Percentiles rank a stretch among this genome's conserved stretches.
These are phyloP conservation scores for Cyclotella kingstonii DNA, from an alignment of 108 stramenopile species.

Conservation along the genomic window DNA sequence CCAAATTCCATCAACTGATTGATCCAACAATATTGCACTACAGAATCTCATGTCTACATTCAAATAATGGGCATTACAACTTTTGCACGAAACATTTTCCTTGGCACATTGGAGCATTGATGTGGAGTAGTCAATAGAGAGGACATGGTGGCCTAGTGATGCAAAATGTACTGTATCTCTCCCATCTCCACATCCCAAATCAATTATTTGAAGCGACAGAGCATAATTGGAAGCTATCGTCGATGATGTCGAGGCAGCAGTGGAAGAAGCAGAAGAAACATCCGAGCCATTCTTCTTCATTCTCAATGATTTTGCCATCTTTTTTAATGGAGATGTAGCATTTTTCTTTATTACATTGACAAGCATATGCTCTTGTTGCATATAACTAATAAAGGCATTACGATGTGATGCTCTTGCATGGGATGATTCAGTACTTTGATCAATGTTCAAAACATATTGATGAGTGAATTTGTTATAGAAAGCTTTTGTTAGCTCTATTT, in stretches of 20 bases:
- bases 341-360: conserved; percentile 1
- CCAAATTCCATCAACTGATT: conserved; percentile 30
- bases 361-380: conserved; percentile 8
- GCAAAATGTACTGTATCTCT: conserved; percentile 22
- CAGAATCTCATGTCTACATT: conserved; percentile 28
- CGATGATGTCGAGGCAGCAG: neutral
- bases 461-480: conserved; percentile 24
- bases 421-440: neutral
- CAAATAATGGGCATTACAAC: conserved; percentile 24
- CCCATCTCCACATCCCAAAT: conserved; percentile 31
- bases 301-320: neutral
- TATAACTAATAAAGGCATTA: conserved; percentile 8
- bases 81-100: too few relatives aligned
- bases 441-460: conserved; percentile 7
- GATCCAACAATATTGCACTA: conserved; percentile 1
- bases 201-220: conserved; percentile 11
- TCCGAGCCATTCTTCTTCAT: neutral
- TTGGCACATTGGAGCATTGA: conserved; percentile 21
- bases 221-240: neutral
- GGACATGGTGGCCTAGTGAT: conserved; percentile 21
- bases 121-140: conserved; percentile 18
- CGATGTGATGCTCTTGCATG: conserved; percentile 8
- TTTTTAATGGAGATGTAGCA: neutral
- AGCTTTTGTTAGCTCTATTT: conserved; percentile 19
- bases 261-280: neutral